phyloP scores from a whole-genome alignment of 2,329 filamentous ascomycete genomes.

The Nemania diffusa region DNA sequence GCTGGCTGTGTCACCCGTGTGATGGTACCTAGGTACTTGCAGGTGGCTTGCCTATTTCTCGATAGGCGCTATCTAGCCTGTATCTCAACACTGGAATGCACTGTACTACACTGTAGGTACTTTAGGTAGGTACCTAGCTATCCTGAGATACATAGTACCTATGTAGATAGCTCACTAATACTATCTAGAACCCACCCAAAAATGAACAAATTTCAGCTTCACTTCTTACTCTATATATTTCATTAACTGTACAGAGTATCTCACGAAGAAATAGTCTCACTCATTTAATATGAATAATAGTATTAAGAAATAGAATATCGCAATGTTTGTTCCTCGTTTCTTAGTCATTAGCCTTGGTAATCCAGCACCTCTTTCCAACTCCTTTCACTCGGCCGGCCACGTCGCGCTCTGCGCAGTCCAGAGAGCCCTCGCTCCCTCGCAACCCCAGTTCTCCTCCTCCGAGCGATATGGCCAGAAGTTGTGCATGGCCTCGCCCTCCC shows the following conservation, averaged over 20 bases:
- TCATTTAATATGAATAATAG: neutral
- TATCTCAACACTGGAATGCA: no score
- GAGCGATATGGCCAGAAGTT: conserved; percentile 60
- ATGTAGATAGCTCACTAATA: no score
- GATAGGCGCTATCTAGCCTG: no score
- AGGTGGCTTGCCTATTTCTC: neutral
- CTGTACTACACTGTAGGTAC: neutral
- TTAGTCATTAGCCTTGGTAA: conserved; percentile 92
- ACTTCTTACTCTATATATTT: no score
- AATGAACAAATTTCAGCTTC: no score
- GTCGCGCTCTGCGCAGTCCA: conserved; percentile 73
- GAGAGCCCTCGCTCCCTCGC: conserved; percentile 56
- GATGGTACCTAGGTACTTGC: neutral
- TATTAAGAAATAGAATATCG: neutral
- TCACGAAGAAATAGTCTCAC: neutral
- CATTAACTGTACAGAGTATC: no score
- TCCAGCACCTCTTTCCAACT: conserved; percentile 77
- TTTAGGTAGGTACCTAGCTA: neutral
- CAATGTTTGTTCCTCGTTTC: conserved; percentile 57
- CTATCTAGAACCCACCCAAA: neutral
- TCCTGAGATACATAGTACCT: no score
- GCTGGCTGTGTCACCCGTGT: neutral
- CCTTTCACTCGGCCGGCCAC: conserved; percentile 90
- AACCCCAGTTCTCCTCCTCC: conserved; percentile 63
- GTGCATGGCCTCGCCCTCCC: conserved; percentile 59